Base-by-base conservation (phyloP, 2,329 filamentous ascomycete species). In the Pseudocercospora cruenta region DNA sequence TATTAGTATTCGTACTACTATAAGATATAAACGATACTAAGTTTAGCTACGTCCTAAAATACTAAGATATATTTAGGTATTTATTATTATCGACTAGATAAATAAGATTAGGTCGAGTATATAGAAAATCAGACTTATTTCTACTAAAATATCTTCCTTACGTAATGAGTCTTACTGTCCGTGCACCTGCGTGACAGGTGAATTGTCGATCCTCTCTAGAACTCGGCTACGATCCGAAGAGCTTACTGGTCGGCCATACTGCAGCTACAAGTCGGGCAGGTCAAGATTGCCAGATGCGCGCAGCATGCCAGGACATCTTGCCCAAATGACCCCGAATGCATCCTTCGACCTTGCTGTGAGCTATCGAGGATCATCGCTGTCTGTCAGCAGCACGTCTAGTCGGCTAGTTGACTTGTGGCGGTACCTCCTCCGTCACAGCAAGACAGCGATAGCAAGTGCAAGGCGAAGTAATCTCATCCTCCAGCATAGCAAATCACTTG, bases 291-390 rank as follows among this genome's bases (percentile, higher is more conserved):
- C 14, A 22, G 49, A 53, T 12, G 22, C 19, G 22, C 24, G 49
- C 22, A 53, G 49, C 49, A 26, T 26, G 22, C 8, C 49, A 53
- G 49, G 49, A 53, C 19, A 53, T 22, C 4, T 53, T 53, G 49
- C 49, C 49, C 49, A 53, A 28, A 53, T 6, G 49, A 22, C 49
- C 49, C 49, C 19, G 49, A 53, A 53, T 24, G 24, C 49, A 53
- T 26, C 22, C 49, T 24, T 22, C 22, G 22, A 24, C 22, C 12
- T 53, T 22, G 49, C 49, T 53, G 19, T 53, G 49, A 26, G 49
- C 49, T 53, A 53, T 53, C 8, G 49, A 53, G 19, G 49, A 26
- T 28, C 49, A 53, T 24, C 49, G 49, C 49, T 53, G 49, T 53
- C 49, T 53, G 49, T 53, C 49, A 53, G 49, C 49, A 53, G 49